Evolutionary conservation across 805 yeast genomes (phyloP).

Genomic region (Candida argentea): DNA sequence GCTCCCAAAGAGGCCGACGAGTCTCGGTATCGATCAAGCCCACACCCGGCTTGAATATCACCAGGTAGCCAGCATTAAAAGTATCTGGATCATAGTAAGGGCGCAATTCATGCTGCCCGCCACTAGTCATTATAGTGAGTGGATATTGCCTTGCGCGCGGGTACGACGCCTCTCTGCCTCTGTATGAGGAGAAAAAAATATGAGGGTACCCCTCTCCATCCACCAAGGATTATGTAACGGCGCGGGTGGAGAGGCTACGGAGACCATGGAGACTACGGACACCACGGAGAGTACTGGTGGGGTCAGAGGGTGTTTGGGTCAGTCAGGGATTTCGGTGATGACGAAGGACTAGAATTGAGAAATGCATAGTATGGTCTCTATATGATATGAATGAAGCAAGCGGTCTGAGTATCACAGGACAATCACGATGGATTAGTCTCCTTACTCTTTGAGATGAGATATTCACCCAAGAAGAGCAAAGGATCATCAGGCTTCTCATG

Average conservation of each 20-base stretch:
- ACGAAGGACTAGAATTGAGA: not conserved
- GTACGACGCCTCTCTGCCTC: no score
- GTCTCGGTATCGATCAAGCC: slow-evolving; percentile 45
- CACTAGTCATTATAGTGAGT: not conserved
- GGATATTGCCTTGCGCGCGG: no score
- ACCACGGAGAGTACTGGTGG: no score
- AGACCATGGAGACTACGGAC: no score
- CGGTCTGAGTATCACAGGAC: no score
- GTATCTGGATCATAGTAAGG: slow-evolving; percentile 66
- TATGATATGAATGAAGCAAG: no score
- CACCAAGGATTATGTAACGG: no score
- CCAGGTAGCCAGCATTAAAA: slow-evolving; percentile 55
- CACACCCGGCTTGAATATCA: slow-evolving; percentile 48
- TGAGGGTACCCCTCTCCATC: no score
- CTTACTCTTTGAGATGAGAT: slow-evolving; percentile 23
- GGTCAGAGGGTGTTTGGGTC: no score
- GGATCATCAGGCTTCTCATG: slow-evolving; percentile 46
- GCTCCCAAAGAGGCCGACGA: slow-evolving; percentile 23
- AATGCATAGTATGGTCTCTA: not conserved
- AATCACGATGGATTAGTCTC: not conserved
- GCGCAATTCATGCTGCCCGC: slow-evolving; percentile 26
- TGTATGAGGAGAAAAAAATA: no score
- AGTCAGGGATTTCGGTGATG: not conserved
- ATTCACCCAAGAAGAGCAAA: slow-evolving; percentile 42
- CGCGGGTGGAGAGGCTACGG: no score